Evolutionary conservation across 2,329 filamentous ascomycete species (phyloP).

Genomic region (Alternaria infectoria): DNA sequence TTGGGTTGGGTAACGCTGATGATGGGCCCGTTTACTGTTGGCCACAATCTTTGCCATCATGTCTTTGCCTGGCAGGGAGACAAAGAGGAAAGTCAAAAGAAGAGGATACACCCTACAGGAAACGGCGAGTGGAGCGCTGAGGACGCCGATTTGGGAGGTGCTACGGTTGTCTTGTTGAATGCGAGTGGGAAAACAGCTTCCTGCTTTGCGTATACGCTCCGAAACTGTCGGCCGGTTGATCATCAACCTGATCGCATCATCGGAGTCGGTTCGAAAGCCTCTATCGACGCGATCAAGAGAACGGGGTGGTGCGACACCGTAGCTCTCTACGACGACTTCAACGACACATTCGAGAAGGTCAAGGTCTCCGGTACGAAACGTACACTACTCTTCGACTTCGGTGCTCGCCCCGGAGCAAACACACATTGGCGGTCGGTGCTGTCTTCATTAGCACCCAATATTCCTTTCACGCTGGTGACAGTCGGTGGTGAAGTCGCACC

Average conservation of each 20-base stretch:
- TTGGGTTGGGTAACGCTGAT: constrained; percentile 29
- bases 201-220: constrained; percentile 25
- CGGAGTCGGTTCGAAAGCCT: constrained; percentile 25
- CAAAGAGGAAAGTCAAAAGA: neutral
- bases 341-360: constrained; percentile 1
- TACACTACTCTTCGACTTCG: constrained; percentile 31
- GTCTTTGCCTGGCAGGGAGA: constrained; percentile 24
- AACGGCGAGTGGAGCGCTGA: constrained; percentile 22
- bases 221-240: constrained; percentile 21
- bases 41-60: constrained; percentile 23
- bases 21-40: constrained; percentile 22
- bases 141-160: constrained; percentile 23
- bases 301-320: constrained; percentile 29
- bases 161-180: constrained; percentile 26
- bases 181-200: constrained; percentile 32
- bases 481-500: constrained; percentile 25
- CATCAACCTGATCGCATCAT: constrained; percentile 24
- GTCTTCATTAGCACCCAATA: neutral
- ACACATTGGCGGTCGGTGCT: constrained; percentile 16
- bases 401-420: constrained; percentile 18
- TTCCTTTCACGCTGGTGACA: constrained; percentile 16
- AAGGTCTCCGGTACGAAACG: constrained; percentile 1
- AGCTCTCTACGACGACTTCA: constrained; percentile 18
- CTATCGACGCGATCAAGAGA: constrained; percentile 12
- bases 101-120: constrained; percentile 21